Percentiles rank a stretch among this genome's conserved stretches.
Evolutionary conservation across 495 filamentous ascomycete species (phyloP).

Genomic region (Astrothelium subdiscretum): DNA sequence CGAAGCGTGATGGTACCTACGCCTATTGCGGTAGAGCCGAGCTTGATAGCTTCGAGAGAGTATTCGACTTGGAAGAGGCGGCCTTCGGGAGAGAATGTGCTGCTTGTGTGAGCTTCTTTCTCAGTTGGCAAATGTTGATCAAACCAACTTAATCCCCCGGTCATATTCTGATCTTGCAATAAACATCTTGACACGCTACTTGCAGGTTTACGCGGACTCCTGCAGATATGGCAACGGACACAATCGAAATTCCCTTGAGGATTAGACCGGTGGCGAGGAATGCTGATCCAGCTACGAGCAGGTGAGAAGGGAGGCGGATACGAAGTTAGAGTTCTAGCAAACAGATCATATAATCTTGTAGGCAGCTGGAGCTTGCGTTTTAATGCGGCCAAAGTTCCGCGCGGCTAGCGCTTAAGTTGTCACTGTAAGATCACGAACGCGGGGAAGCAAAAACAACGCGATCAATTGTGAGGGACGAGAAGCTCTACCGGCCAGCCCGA

Average conservation of each 20-base stretch:
- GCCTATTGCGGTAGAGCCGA: constrained; percentile 95
- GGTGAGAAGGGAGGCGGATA: too few species aligned
- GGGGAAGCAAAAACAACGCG: neutral
- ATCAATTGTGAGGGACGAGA: neutral
- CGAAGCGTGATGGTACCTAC: constrained; percentile 35
- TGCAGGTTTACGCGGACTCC: neutral
- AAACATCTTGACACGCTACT: constrained; percentile 62
- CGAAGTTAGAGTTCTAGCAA: too few species aligned
- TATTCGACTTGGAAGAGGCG: constrained; percentile 99
- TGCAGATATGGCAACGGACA: neutral
- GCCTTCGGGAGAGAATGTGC: constrained; percentile 99
- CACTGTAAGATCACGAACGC: neutral
- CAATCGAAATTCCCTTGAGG: constrained; percentile 4
- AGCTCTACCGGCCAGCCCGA: neutral
- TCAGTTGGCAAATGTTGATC: constrained; percentile 1
- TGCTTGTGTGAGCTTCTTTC: constrained; percentile 30
- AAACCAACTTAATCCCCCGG: constrained; percentile 92
- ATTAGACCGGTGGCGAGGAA: too few species aligned
- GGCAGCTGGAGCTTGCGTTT: constrained; percentile 8
- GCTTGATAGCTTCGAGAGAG: constrained; percentile 99
- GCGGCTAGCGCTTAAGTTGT: neutral
- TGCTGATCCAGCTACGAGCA: too few species aligned
- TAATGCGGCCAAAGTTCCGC: constrained; percentile 1
- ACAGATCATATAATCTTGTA: neutral
- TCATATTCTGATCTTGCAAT: constrained; percentile 99